These are phyloP conservation scores for Lactuca sativa DNA, from an alignment of 129 eudicot species.

Conservation along the genomic window DNA sequence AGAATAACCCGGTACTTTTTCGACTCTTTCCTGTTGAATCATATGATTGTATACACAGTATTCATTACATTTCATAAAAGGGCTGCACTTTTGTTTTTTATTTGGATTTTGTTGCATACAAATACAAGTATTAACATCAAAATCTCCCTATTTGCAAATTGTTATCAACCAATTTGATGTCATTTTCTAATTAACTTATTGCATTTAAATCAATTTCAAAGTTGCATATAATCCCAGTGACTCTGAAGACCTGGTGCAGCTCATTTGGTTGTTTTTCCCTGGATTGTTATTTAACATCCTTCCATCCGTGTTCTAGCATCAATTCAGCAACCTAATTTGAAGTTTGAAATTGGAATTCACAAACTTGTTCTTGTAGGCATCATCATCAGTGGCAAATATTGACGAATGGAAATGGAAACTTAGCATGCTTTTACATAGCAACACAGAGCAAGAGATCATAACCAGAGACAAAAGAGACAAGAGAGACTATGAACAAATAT, in stretches of 20 bases:
- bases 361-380: constrained; percentile 51
- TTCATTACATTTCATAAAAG: background rate
- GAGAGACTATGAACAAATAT: constrained; percentile 92
- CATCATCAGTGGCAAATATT: constrained; percentile 96
- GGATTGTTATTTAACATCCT: too few species aligned
- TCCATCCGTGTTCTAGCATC: background rate
- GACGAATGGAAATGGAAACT: constrained; percentile 99
- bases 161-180: background rate
- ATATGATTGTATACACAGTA: background rate
- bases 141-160: background rate
- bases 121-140: background rate
- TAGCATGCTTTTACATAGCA: constrained; percentile 71
- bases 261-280: too few species aligned
- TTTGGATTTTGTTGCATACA: background rate
- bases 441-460: constrained; percentile 73
- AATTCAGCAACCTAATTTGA: background rate
- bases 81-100: background rate
- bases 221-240: too few species aligned
- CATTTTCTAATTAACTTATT: background rate
- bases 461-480: constrained; percentile 87
- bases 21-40: background rate
- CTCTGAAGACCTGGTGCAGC: too few species aligned
- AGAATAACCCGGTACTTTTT: constrained; percentile 59
- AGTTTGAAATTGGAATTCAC: background rate
- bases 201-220: background rate